Evolutionary conservation across 208 protist genomes (phyloP).

Genomic region (Leishmania arabica): DNA sequence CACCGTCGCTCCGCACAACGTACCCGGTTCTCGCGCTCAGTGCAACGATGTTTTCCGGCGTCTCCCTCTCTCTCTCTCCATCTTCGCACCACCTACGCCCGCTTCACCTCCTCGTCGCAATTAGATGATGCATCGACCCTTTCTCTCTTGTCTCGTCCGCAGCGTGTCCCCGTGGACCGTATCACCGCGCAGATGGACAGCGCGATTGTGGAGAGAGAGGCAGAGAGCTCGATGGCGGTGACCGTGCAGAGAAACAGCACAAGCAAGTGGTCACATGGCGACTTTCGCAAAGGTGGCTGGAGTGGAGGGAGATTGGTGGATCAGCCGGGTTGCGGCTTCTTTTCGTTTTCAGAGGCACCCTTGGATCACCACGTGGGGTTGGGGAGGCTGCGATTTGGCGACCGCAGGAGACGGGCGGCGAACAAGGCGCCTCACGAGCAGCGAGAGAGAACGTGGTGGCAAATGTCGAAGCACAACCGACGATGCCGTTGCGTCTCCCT

Average conservation of each 20-base stretch:
- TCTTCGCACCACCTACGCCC: background rate
- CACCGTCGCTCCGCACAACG: background rate
- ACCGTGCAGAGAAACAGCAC: too few species aligned
- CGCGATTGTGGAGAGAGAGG: background rate
- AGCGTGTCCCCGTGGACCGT: background rate
- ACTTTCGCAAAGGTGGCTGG: background rate
- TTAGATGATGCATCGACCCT: too few species aligned
- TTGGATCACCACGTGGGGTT: background rate
- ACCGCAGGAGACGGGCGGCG: background rate
- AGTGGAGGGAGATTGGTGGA: background rate
- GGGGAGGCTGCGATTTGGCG: too few species aligned
- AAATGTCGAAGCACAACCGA: background rate
- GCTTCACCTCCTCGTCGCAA: too few species aligned
- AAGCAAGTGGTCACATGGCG: background rate
- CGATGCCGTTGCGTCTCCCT: background rate
- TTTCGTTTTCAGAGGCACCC: background rate
- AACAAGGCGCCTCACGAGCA: background rate
- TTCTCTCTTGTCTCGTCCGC: background rate
- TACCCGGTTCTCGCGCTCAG: background rate
- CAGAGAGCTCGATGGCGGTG: background rate
- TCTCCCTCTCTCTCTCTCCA: background rate
- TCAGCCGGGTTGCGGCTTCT: background rate
- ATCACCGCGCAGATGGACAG: background rate
- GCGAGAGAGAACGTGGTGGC: background rate
- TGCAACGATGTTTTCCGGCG: too few species aligned